Evolutionary conservation across 2,329 filamentous ascomycete genomes (phyloP), one percentile per base, ranked within the genome.

Genomic region (Nothophoma quercina): DNA sequence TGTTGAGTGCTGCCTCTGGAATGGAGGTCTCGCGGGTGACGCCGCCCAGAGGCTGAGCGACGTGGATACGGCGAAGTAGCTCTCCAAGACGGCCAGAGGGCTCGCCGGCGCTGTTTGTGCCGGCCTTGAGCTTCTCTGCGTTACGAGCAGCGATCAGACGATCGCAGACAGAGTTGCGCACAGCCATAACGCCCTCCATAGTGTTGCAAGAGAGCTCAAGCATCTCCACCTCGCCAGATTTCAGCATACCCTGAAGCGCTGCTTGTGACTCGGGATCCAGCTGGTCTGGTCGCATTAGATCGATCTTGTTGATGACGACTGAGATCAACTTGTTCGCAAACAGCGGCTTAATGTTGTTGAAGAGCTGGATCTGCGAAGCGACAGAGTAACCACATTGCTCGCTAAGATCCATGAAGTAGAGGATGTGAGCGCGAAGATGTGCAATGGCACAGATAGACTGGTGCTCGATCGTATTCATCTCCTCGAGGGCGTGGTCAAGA

Each of bases 391-490:
- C 95, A 67, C 93, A 97, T 81, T 96, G 91, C 81, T 97, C 93
- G 18, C 90, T 96, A 56, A 97, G 81, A 81, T 98, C 93, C 90
- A 98, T 96, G 73, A 98, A 98, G 78, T 98, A 98, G 55, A 98
- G 82, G 60, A 99, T 96, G 50, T 93, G 93, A 33, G 93, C 96
- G 67, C 93, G 86, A 72, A 99, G 82, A 81, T 99, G 96, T 43
- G 95, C 95, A 79, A 99, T 96, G 9, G 96, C 95, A 15, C 93
- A 98, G 64, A 99, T 97, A 57, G 90, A 90, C 81, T 98, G 95
- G 91, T 98, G 98, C 78, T 99, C 95, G 72, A 99, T 99, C 3
- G 95, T 98, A 79, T 97, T 73, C 95, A 98, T 99, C 80, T 98
- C 95, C 78, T 98, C 95, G 7, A 99, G 85, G 28, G 93, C 93